Percentiles rank a stretch among this genome's conserved stretches.
Evolutionary conservation across 345 rosid genomes (phyloP).

Genomic region (Melastoma malabathricum): DNA sequence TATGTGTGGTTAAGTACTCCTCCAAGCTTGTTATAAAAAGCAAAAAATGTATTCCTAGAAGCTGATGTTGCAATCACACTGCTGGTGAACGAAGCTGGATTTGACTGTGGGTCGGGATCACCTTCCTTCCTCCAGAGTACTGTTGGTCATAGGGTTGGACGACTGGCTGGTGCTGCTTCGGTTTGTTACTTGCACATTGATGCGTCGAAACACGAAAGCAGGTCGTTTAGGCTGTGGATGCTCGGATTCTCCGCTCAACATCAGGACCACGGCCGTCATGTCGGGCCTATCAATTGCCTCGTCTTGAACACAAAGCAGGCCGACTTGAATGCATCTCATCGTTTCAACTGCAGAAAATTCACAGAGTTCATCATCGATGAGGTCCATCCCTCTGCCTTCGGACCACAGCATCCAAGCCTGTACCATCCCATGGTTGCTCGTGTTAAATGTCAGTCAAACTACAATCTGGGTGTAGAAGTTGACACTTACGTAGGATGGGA

Average conservation of each 20-base stretch:
- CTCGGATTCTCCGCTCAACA: slow-evolving; percentile 3
- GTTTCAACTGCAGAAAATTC: slow-evolving; percentile 2
- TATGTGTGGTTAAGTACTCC: too few species aligned
- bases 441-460: too few species aligned
- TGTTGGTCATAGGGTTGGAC: too few species aligned
- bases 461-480: neutral
- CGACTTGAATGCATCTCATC: neutral
- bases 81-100: too few species aligned
- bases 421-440: too few species aligned
- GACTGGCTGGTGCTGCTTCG: too few species aligned
- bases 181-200: too few species aligned
- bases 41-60: too few species aligned
- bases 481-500: slow-evolving; percentile 10
- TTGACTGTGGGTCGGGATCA: too few species aligned
- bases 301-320: slow-evolving; percentile 23
- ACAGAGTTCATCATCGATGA: neutral
- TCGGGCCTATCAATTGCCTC: slow-evolving; percentile 15
- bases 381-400: slow-evolving; percentile 2
- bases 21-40: too few species aligned
- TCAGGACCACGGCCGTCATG: slow-evolving; percentile 10
- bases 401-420: slow-evolving; percentile 1
- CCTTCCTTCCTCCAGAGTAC: neutral
- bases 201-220: neutral
- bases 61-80: too few species aligned
- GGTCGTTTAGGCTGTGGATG: neutral